A percentile compares a stretch with the other conserved stretches of the same genome.
phyloP scores from a whole-genome alignment of 2,329 filamentous ascomycete species.

The Pseudogymnoascus sp. region DNA sequence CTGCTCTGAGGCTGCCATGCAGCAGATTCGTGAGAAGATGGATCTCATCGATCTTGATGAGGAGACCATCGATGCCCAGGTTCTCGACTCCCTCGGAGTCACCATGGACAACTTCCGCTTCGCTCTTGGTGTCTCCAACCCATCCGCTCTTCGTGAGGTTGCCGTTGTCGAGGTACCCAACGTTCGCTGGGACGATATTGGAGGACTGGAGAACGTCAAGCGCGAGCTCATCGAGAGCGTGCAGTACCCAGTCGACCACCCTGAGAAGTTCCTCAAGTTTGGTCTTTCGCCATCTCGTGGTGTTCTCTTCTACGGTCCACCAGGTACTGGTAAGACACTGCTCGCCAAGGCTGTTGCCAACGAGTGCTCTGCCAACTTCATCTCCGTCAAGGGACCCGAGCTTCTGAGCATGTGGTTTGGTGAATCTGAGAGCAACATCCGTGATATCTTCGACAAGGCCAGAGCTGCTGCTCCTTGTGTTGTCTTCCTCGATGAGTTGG shows the following conservation, averaged over 20 bases:
- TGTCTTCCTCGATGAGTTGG: slow-evolving; percentile 96
- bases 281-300: slow-evolving; percentile 94
- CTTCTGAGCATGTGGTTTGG: slow-evolving; percentile 99
- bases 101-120: slow-evolving; percentile 99
- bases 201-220: slow-evolving; percentile 97
- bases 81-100: slow-evolving; percentile 93
- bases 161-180: slow-evolving; percentile 99
- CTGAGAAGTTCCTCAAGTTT: slow-evolving; percentile 99
- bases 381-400: slow-evolving; percentile 97
- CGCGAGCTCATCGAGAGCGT: slow-evolving; percentile 98
- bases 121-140: slow-evolving; percentile 95
- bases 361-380: slow-evolving; percentile 99
- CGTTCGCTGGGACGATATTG: slow-evolving; percentile 98
- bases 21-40: slow-evolving; percentile 99
- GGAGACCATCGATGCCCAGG: slow-evolving; percentile 97
- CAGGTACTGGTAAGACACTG: slow-evolving; percentile 99
- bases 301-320: slow-evolving; percentile 97
- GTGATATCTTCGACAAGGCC: slow-evolving; percentile 99
- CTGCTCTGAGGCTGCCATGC: slow-evolving; percentile 98
- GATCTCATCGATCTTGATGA: slow-evolving; percentile 98
- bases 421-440: slow-evolving; percentile 99
- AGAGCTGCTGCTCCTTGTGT: slow-evolving; percentile 95
- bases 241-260: slow-evolving; percentile 98
- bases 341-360: slow-evolving; percentile 99
- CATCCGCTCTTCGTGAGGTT: slow-evolving; percentile 95